Evolutionary conservation across 331 rosid species (phyloP).

Genomic region (Ulmus americana): DNA sequence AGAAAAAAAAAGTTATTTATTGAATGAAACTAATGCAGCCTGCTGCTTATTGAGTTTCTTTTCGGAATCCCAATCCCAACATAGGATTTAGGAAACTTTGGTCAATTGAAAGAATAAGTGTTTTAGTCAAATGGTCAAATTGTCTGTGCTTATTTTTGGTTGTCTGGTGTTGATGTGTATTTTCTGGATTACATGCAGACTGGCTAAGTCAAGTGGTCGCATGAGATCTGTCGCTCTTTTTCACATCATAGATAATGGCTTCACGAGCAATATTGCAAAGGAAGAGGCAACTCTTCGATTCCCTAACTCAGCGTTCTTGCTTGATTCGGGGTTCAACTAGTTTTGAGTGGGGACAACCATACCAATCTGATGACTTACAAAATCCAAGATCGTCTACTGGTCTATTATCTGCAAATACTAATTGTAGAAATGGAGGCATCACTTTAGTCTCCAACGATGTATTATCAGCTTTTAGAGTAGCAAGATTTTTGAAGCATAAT

Average conservation of each 20-base stretch:
- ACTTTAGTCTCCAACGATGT: conserved; percentile 18
- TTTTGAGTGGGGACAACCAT: conserved; percentile 21
- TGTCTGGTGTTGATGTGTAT: neutral
- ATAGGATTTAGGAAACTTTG: neutral
- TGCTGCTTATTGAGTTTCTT: too few relatives aligned
- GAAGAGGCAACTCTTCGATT: conserved; percentile 32
- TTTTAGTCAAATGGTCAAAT: neutral
- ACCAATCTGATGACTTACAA: conserved; percentile 11
- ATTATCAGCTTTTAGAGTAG: conserved; percentile 17
- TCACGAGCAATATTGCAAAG: conserved; percentile 52
- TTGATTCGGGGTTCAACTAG: conserved; percentile 24
- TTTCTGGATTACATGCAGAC: neutral
- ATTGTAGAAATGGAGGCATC: conserved; percentile 4
- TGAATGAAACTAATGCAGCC: too few relatives aligned
- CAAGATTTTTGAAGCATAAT: conserved; percentile 20
- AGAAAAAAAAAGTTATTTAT: too few relatives aligned
- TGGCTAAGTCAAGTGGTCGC: conserved; percentile 11
- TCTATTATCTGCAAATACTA: conserved; percentile 2
- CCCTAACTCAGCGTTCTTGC: conserved; percentile 16
- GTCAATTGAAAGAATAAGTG: neutral
- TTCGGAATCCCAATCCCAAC: too few relatives aligned
- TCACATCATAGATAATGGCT: conserved; percentile 38
- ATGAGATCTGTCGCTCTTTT: conserved; percentile 5
- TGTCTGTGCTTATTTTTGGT: neutral
- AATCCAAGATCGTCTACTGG: neutral